Evolutionary conservation across 192 early-diverging fungal genomes (phyloP).

Genomic region (Mortierella antarctica): DNA sequence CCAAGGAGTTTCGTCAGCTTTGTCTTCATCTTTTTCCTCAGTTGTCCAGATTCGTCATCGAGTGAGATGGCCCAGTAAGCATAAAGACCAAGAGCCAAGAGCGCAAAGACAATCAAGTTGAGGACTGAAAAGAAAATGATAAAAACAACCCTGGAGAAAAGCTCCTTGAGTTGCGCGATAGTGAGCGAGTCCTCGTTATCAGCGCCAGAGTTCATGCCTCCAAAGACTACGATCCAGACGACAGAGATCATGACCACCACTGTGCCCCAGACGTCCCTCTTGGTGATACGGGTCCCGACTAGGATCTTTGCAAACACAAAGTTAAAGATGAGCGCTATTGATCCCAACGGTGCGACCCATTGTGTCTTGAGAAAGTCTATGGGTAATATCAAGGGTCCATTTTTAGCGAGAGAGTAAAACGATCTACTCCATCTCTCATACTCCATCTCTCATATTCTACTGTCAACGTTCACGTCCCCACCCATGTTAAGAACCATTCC

Average conservation of each 20-base stretch:
- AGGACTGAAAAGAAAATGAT: slow-evolving; percentile 65
- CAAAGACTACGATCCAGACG: slow-evolving; percentile 70
- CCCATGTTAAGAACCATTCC: too few species aligned
- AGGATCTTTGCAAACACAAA: slow-evolving; percentile 69
- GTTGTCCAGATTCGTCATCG: slow-evolving; percentile 32
- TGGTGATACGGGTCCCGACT: slow-evolving; percentile 63
- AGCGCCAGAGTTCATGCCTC: slow-evolving; percentile 60
- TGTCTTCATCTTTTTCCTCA: slow-evolving; percentile 33
- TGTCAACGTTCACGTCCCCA: too few species aligned
- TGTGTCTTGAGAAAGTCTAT: slow-evolving; percentile 69
- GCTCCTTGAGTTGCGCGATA: slow-evolving; percentile 55
- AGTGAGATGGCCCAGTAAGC: slow-evolving; percentile 54
- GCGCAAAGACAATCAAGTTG: slow-evolving; percentile 54
- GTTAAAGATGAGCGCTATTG: slow-evolving; percentile 68
- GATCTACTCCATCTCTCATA: too few species aligned
- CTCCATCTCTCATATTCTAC: too few species aligned
- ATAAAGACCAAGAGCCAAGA: slow-evolving; percentile 56
- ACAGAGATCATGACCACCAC: slow-evolving; percentile 63
- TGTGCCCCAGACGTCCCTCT: slow-evolving; percentile 64
- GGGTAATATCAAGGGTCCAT: background rate
- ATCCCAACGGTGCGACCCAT: slow-evolving; percentile 69
- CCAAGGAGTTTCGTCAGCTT: slow-evolving; percentile 15
- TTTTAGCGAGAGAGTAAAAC: too few species aligned
- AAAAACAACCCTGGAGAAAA: slow-evolving; percentile 59
- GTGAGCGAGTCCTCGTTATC: slow-evolving; percentile 63